Evolutionary conservation across 257 asterid genomes (phyloP).

Genomic region (Cruciata laevipes): DNA sequence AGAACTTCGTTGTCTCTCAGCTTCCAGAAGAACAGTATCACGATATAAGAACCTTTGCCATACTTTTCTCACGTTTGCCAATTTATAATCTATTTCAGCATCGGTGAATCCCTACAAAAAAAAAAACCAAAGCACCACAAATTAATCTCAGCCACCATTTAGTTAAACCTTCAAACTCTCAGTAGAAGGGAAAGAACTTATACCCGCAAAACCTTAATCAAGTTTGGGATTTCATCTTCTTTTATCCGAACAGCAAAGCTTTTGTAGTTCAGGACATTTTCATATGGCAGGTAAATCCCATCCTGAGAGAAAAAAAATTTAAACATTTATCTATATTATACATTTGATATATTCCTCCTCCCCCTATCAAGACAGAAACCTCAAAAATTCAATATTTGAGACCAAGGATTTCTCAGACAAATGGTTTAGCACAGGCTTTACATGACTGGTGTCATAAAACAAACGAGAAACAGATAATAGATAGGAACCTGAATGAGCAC

Average conservation of each 20-base stretch:
- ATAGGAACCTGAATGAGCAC: slow-evolving; percentile 75
- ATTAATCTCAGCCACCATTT: slow-evolving; percentile 8
- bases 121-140: slow-evolving; percentile 19
- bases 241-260: slow-evolving; percentile 85
- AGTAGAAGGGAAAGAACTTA: slow-evolving; percentile 18
- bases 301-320: slow-evolving; percentile 38
- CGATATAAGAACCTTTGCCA: slow-evolving; percentile 94
- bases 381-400: background rate
- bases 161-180: background rate
- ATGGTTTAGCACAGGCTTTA: background rate
- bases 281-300: slow-evolving; percentile 90
- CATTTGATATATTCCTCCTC: background rate
- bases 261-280: slow-evolving; percentile 70
- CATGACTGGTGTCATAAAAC: background rate
- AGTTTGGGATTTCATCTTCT: slow-evolving; percentile 80
- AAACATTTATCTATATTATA: background rate
- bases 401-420: background rate
- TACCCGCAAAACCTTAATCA: slow-evolving; percentile 77
- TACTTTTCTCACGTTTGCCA: slow-evolving; percentile 68
- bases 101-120: slow-evolving; percentile 55
- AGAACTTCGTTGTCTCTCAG: slow-evolving; percentile 67
- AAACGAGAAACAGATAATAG: background rate
- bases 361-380: too few relatives aligned
- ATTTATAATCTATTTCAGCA: slow-evolving; percentile 68
- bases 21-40: slow-evolving; percentile 80